A percentile compares a stretch with the other conserved stretches of the same genome.
These are phyloP conservation scores for Phytophthora idaei DNA, from an alignment of 352 stramenopile species.

Conservation along the genomic window DNA sequence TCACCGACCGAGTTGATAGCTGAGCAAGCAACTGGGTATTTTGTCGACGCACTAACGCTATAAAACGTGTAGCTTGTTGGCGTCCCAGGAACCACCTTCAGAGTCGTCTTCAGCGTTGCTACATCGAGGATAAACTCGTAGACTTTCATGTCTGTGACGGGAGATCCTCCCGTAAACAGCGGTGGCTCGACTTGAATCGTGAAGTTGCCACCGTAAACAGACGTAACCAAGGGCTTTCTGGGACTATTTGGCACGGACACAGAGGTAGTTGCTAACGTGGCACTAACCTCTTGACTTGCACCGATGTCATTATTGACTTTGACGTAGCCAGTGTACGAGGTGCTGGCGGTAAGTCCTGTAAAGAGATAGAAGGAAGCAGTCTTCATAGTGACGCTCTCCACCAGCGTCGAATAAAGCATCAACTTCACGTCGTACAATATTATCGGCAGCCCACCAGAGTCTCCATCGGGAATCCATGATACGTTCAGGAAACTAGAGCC, in stretches of 20 bases:
- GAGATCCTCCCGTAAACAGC: conserved; percentile 47
- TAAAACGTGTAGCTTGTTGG: conserved; percentile 34
- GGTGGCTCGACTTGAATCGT: conserved; percentile 49
- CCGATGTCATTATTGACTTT: conserved; percentile 45
- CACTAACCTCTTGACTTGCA: conserved; percentile 25
- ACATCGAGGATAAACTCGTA: conserved; percentile 41
- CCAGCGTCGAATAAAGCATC: conserved; percentile 14
- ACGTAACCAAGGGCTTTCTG: conserved; percentile 29
- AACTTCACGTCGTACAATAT: conserved; percentile 47
- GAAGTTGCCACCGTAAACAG: conserved; percentile 66
- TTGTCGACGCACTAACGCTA: conserved; percentile 33
- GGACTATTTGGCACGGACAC: conserved; percentile 33
- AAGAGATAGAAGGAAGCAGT: conserved; percentile 35
- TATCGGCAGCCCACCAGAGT: conserved; percentile 51
- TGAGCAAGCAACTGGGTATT: conserved; percentile 47
- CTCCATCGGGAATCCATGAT: conserved; percentile 43
- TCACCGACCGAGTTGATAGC: conserved; percentile 50
- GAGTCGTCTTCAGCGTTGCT: conserved; percentile 24
- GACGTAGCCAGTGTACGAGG: conserved; percentile 39
- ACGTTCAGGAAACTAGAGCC: conserved; percentile 48
- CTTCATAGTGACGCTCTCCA: conserved; percentile 26
- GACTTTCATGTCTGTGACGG: conserved; percentile 46
- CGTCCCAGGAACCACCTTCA: conserved; percentile 12
- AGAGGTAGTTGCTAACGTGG: conserved; percentile 31
- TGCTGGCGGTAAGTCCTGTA: conserved; percentile 40